A percentile compares a stretch with the other conserved stretches of the same genome.
Evolutionary conservation across 345 rosid species (phyloP).

Genomic region (Syzygium aqueum): DNA sequence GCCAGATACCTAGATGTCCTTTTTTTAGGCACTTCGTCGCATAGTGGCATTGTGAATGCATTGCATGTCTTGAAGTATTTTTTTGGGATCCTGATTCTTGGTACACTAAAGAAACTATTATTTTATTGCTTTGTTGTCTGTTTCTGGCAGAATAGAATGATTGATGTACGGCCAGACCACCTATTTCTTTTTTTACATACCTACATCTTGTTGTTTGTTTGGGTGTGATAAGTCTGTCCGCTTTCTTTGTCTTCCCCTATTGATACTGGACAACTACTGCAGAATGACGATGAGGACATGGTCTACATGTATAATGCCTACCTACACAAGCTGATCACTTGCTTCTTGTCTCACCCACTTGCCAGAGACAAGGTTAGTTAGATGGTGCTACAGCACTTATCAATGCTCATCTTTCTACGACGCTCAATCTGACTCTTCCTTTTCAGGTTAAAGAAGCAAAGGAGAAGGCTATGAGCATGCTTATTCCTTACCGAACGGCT

Average conservation of each 20-base stretch:
- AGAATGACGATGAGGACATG: slow-evolving; percentile 94
- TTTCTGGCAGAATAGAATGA: neutral
- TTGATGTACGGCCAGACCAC: neutral
- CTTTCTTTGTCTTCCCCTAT: neutral
- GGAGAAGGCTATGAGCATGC: slow-evolving; percentile 76
- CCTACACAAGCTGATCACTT: slow-evolving; percentile 80
- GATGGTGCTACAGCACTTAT: neutral
- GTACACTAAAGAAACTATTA: neutral
- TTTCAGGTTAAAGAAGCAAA: slow-evolving; percentile 80
- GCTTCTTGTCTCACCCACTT: slow-evolving; percentile 80
- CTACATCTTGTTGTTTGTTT: neutral
- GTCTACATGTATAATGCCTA: slow-evolving; percentile 85
- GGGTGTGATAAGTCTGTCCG: neutral
- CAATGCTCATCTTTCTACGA: neutral
- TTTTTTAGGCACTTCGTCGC: neutral
- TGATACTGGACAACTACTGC: slow-evolving; percentile 14
- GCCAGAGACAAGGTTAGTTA: slow-evolving; percentile 83
- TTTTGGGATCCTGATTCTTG: neutral
- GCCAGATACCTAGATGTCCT: neutral
- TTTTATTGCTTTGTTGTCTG: neutral
- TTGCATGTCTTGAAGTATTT: neutral
- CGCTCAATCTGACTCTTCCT: neutral
- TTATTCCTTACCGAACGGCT: slow-evolving; percentile 48
- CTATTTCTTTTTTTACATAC: neutral
- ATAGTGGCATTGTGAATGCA: neutral